Conservation (phyloP, 2,329 filamentous ascomycete species). For the Chaetomium olivaceum region DNA sequence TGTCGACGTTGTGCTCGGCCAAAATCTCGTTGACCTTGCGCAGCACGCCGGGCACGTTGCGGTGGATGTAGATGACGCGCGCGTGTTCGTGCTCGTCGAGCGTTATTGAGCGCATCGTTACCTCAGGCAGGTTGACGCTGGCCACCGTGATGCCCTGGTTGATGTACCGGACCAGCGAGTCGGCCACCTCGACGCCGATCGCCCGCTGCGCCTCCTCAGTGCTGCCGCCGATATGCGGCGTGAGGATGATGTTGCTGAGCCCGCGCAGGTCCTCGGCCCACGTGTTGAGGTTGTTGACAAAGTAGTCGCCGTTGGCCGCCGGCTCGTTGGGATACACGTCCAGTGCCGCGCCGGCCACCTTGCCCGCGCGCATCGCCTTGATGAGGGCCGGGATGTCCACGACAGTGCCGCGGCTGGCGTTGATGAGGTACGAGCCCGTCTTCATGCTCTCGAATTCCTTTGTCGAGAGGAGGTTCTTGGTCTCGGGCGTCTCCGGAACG, state of each 20-base stretch:
- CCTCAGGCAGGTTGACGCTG: conserved; percentile 96
- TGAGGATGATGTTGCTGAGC: conserved; percentile 90
- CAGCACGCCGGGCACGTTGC: conserved; percentile 93
- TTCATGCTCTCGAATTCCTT: conserved; percentile 86
- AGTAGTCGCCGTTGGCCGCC: conserved; percentile 91
- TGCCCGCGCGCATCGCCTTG: conserved; percentile 79
- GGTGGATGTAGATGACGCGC: conserved; percentile 93
- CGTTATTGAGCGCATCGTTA: conserved; percentile 84
- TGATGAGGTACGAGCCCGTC: conserved; percentile 88
- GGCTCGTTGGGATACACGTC: conserved; percentile 97
- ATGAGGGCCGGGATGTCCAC: conserved; percentile 93
- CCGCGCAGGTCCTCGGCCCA: conserved; percentile 85
- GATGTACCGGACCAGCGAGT: conserved; percentile 88
- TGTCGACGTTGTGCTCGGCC: conserved; percentile 95
- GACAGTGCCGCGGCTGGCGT: conserved; percentile 89
- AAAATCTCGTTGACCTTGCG: conserved; percentile 94
- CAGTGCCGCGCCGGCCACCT: conserved; percentile 89
- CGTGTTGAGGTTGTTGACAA: conserved; percentile 76
- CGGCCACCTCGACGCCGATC: conserved; percentile 89
- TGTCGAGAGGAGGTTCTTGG: conserved; percentile 85
- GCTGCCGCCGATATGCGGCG: conserved; percentile 94
- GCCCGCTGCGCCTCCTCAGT: conserved; percentile 97
- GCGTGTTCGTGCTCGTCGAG: conserved; percentile 87
- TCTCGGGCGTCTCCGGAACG: conserved; percentile 91
- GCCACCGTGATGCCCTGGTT: conserved; percentile 91